Evolutionary conservation across 768 basidiomycete genomes (phyloP), one percentile per base, ranked within the genome.

Genomic region (Mycena indigotica): DNA sequence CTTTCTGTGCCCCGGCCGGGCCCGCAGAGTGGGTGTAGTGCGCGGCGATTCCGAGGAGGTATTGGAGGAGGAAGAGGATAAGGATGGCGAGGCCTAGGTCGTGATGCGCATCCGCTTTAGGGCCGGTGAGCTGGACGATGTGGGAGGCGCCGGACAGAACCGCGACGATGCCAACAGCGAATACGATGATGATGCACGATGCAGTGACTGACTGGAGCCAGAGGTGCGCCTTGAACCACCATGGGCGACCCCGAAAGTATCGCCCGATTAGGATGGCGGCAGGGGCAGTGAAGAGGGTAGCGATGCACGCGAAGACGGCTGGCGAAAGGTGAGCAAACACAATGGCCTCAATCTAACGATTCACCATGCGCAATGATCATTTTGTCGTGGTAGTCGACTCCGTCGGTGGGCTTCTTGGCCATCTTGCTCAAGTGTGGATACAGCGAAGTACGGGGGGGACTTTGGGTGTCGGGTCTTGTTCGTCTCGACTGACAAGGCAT

Each of bases 201-300:
- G 55, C 57, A 30, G 63, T 65, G 13, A 62, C 2, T 1, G 51
- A 35, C 44, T 61, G 60, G 45, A 65, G 60, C 24, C 30, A n/a
- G 39, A 59, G 5, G 40, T 65, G 63, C 16, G 45, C 46, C 4
- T 52, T 62, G 57, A 62, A 65, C 63, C 63, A 65, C 60, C 60
- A 61, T 44, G 50, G 12, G 6, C 61, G 50, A 26, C 53, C 26
- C 6, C 60, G 63, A 19, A 58, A 59, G 57, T 65, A 65, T 26
- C 63, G 60, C 29, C 60, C 63, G 28, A 65, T 52, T 23, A 65
- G 46, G 28, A 65, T 58, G 38, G 63, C 61, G 35, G 55, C 55
- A 13, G 63, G 63, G 25, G 55, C 60, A 1, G 63, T 59, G 56
- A 65, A 24, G 17, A 62, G 23, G 13, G 61, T 30, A 13, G 63